A percentile compares a stretch with the other conserved stretches of the same genome.
These are phyloP conservation scores for Aureobasidium mangrovei DNA, from an alignment of 2,329 filamentous ascomycete species.

Conservation along the genomic window DNA sequence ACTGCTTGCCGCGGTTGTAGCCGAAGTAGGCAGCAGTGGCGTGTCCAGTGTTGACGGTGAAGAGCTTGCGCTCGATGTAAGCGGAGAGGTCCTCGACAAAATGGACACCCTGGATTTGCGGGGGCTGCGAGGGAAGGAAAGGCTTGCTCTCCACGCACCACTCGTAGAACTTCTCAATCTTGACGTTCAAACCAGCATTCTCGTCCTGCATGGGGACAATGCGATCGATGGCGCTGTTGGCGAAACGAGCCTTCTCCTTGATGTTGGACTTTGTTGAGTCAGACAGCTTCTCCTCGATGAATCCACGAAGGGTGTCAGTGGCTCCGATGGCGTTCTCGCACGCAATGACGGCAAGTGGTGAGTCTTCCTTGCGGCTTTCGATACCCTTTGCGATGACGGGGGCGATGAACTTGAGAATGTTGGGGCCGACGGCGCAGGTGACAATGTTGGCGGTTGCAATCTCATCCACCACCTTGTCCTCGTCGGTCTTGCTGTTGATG, in stretches of 20 bases:
- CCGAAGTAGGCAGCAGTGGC: constrained; percentile 95
- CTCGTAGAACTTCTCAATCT: constrained; percentile 97
- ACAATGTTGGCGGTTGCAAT: constrained; percentile 83
- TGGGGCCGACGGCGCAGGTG: constrained; percentile 94
- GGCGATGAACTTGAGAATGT: constrained; percentile 92
- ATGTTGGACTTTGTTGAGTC: constrained; percentile 59
- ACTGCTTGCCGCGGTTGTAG: constrained; percentile 74
- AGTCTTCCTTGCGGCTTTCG: constrained; percentile 56
- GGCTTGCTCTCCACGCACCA: constrained; percentile 91
- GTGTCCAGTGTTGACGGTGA: constrained; percentile 97
- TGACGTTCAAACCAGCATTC: constrained; percentile 76
- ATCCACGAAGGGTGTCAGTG: constrained; percentile 74
- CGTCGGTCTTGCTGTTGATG: constrained; percentile 85
- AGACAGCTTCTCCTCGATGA: constrained; percentile 64
- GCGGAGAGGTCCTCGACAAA: constrained; percentile 87
- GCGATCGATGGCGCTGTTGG: constrained; percentile 96
- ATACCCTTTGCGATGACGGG: constrained; percentile 93
- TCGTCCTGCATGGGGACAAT: constrained; percentile 88
- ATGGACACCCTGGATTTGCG: constrained; percentile 77
- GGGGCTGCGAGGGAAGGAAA: constrained; percentile 62
- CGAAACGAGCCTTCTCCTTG: constrained; percentile 70
- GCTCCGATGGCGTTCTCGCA: constrained; percentile 97
- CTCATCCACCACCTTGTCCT: constrained; percentile 71
- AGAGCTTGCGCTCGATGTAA: constrained; percentile 98
- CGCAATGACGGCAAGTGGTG: constrained; percentile 82